A percentile compares a stretch with the other conserved stretches of the same genome.
Evolutionary conservation across 1,139 yeast genomes (phyloP).

Genomic region (Yamadazyma oceani): DNA sequence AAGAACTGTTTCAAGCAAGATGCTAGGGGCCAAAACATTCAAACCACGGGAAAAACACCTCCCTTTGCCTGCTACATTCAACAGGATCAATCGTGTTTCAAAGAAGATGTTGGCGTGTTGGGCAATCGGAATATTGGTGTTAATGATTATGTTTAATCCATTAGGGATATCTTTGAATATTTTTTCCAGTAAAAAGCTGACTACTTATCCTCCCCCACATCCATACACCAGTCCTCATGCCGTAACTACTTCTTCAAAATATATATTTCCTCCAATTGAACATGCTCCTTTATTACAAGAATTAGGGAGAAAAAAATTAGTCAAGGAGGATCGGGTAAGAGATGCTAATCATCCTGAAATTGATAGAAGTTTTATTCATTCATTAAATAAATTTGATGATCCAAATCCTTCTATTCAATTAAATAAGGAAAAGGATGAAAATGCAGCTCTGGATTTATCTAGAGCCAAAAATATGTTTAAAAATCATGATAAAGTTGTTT

Average conservation of each 20-base stretch:
- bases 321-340: conserved; percentile 42
- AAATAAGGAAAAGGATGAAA: conserved; percentile 40
- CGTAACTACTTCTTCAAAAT: conserved; percentile 48
- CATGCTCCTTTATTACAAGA: conserved; percentile 61
- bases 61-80: conserved; percentile 38
- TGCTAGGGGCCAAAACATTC: conserved; percentile 8
- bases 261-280: conserved; percentile 68
- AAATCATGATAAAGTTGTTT: conserved; percentile 64
- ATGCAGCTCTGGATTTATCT: conserved; percentile 36
- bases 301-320: conserved; percentile 51
- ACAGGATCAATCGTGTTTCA: conserved; percentile 14
- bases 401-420: conserved; percentile 38
- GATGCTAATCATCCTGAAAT: conserved; percentile 38
- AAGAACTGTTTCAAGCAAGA: too few species aligned
- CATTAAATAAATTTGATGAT: conserved; percentile 51
- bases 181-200: conserved; percentile 9
- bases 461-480: conserved; percentile 58
- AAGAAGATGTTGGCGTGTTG: conserved; percentile 20
- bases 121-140: conserved; percentile 21
- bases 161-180: conserved; percentile 12
- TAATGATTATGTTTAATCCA: conserved; percentile 29
- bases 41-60: conserved; percentile 20
- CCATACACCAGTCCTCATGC: conserved; percentile 33
- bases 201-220: conserved; percentile 32
- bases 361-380: conserved; percentile 30